These are phyloP conservation scores for Xylaria hypoxylon DNA, from an alignment of 2,329 filamentous ascomycete species.

Conservation along the genomic window DNA sequence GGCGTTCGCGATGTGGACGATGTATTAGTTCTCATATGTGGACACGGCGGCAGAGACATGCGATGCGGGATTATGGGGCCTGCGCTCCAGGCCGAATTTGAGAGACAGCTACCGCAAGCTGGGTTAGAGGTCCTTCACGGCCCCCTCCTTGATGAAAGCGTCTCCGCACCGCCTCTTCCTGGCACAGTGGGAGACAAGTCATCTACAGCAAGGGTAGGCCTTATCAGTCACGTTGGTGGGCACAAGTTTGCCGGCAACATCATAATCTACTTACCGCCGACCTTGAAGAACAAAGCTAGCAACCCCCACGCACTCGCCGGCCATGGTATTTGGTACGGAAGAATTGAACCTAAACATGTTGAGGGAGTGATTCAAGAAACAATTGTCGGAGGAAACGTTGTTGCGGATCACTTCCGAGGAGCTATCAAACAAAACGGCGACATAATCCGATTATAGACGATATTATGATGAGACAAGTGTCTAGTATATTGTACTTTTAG, in stretches of 20 bases:
- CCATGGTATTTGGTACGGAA: constrained; percentile 83
- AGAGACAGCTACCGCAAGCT: constrained; percentile 63
- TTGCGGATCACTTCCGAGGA: constrained; percentile 78
- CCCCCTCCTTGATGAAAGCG: constrained; percentile 56
- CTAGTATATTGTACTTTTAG: constrained; percentile 16
- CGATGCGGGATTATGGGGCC: constrained; percentile 87
- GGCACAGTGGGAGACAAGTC: constrained; percentile 42
- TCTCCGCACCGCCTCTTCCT: constrained; percentile 46
- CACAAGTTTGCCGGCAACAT: constrained; percentile 90
- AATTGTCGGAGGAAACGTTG: constrained; percentile 72
- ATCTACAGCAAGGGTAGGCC: constrained; percentile 69
- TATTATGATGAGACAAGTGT: not conserved
- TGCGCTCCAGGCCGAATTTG: constrained; percentile 77
- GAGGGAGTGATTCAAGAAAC: constrained; percentile 81
- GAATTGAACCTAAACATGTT: constrained; percentile 79
- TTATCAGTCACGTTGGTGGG: constrained; percentile 84
- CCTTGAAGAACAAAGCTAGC: constrained; percentile 54
- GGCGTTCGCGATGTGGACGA: constrained; percentile 73
- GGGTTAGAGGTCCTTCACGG: constrained; percentile 63
- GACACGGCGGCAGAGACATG: constrained; percentile 83
- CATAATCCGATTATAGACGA: constrained; percentile 61
- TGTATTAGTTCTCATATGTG: constrained; percentile 85
- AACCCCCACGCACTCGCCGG: constrained; percentile 71
- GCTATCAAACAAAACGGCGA: constrained; percentile 69
- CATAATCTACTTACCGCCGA: constrained; percentile 80